Percentiles rank a stretch among this genome's conserved stretches.
These are phyloP conservation scores for Fusarium sp. DNA, from an alignment of 2,329 filamentous ascomycete species.

Conservation along the genomic window DNA sequence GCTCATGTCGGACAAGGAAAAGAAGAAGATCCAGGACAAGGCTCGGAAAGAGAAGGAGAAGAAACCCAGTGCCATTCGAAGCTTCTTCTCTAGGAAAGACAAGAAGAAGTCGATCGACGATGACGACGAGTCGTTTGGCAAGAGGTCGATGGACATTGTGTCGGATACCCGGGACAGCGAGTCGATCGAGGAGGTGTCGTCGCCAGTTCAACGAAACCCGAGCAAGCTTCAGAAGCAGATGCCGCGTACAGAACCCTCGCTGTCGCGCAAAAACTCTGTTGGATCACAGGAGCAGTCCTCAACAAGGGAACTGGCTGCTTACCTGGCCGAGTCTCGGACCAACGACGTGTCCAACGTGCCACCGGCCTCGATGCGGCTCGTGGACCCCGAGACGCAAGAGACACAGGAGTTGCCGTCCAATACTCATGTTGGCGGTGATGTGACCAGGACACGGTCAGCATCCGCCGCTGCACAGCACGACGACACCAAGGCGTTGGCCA, in stretches of 20 bases:
- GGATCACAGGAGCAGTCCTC: constrained; percentile 46
- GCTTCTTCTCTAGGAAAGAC: constrained; percentile 72
- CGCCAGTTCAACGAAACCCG: constrained; percentile 67
- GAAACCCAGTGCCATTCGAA: constrained; percentile 68
- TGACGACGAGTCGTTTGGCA: constrained; percentile 71
- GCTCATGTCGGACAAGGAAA: constrained; percentile 75
- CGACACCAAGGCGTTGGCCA: constrained; percentile 49
- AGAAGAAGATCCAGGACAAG: constrained; percentile 78
- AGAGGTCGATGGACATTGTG: constrained; percentile 69
- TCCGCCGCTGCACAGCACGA: constrained; percentile 52
- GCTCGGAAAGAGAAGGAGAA: constrained; percentile 81
- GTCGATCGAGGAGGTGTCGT: constrained; percentile 56
- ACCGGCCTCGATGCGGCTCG: constrained; percentile 68
- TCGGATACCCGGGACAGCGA: constrained; percentile 59
- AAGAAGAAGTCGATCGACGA: constrained; percentile 69
- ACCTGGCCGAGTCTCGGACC: constrained; percentile 57
- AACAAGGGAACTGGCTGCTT: constrained; percentile 57
- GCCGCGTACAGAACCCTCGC: constrained; percentile 61
- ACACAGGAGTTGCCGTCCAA: constrained; percentile 51
- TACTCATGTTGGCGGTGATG: constrained; percentile 45
- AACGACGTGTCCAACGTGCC: constrained; percentile 69
- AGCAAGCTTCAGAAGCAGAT: constrained; percentile 80
- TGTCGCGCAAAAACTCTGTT: constrained; percentile 54
- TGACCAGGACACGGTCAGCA: constrained; percentile 48
- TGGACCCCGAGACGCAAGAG: constrained; percentile 65